Evolutionary conservation across 2,329 filamentous ascomycete genomes (phyloP).

Genomic region (Pseudocercospora vitis): DNA sequence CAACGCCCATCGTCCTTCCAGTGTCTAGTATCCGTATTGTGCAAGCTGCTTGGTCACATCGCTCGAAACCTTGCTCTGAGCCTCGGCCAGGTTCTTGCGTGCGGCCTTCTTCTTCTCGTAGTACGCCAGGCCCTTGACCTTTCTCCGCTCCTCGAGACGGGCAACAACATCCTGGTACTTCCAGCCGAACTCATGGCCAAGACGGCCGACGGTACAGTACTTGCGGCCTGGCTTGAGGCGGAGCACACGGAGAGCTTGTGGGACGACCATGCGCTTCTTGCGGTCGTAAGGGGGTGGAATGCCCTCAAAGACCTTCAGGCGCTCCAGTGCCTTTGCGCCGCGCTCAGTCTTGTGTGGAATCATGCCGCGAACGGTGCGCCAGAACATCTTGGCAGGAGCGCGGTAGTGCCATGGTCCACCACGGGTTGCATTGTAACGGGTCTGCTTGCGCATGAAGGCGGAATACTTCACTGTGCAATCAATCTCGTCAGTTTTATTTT

Average conservation of each 20-base stretch:
- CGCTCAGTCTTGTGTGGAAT: constrained; percentile 99
- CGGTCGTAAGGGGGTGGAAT: constrained; percentile 98
- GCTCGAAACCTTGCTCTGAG: constrained; percentile 84
- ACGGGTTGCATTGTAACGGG: constrained; percentile 98
- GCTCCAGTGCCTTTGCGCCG: constrained; percentile 92
- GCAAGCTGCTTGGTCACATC: constrained; percentile 88
- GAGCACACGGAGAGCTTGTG: constrained; percentile 94
- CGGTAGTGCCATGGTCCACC: constrained; percentile 99
- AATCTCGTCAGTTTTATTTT: constrained; percentile 13
- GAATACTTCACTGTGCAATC: constrained; percentile 91
- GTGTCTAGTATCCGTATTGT: constrained; percentile 81
- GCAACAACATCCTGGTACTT: constrained; percentile 99
- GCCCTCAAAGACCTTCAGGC: constrained; percentile 99
- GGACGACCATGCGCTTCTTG: constrained; percentile 99
- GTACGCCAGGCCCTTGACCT: constrained; percentile 98
- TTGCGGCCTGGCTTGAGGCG: constrained; percentile 98
- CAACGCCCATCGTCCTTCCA: constrained; percentile 9
- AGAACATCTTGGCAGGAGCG: constrained; percentile 98
- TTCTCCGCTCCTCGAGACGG: constrained; percentile 98
- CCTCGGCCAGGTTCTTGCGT: constrained; percentile 84
- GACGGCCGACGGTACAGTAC: constrained; percentile 98
- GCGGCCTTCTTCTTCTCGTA: constrained; percentile 99
- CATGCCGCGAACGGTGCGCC: constrained; percentile 99
- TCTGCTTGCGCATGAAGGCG: constrained; percentile 99
- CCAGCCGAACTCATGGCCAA: constrained; percentile 99